phyloP scores from a whole-genome alignment of 495 filamentous ascomycete genomes.

The Annulohypoxylon nitens region DNA sequence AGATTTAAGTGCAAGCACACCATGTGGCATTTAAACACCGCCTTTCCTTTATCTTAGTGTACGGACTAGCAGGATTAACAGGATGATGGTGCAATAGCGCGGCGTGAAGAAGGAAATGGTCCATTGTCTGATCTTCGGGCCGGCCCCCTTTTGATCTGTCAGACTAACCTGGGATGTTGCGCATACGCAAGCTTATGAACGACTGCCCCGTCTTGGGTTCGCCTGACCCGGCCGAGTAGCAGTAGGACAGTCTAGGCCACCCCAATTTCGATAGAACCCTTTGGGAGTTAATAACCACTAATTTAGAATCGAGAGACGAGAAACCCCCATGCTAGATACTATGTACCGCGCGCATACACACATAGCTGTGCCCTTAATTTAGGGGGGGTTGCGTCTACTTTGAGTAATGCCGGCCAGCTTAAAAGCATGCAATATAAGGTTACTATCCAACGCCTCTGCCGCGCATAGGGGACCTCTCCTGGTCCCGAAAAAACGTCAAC shows the following conservation, averaged over 20 bases:
- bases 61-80: constrained; percentile 30
- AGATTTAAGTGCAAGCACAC: constrained; percentile 3
- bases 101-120: constrained; percentile 30
- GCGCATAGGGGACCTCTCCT: constrained; percentile 23
- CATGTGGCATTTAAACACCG: constrained; percentile 27
- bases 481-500: constrained; percentile 3
- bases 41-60: constrained; percentile 21
- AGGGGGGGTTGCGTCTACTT: constrained; percentile 36
- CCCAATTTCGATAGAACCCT: constrained; percentile 12
- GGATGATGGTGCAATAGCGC: constrained; percentile 44
- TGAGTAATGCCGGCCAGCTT: constrained; percentile 37
- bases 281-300: constrained; percentile 15
- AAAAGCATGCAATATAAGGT: constrained; percentile 39
- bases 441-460: constrained; percentile 36
- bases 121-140: constrained; percentile 45
- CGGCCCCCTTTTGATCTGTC: constrained; percentile 44
- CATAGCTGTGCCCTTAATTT: constrained; percentile 27
- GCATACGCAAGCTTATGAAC: constrained; percentile 41
- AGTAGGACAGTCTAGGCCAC: constrained; percentile 27
- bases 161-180: constrained; percentile 41
- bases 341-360: neutral
- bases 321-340: constrained; percentile 24
- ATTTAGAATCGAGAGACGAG: constrained; percentile 11
- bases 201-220: constrained; percentile 24
- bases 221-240: constrained; percentile 27